phyloP scores from a whole-genome alignment of 2,329 filamentous ascomycete genomes.

The Elsinoe australis region DNA sequence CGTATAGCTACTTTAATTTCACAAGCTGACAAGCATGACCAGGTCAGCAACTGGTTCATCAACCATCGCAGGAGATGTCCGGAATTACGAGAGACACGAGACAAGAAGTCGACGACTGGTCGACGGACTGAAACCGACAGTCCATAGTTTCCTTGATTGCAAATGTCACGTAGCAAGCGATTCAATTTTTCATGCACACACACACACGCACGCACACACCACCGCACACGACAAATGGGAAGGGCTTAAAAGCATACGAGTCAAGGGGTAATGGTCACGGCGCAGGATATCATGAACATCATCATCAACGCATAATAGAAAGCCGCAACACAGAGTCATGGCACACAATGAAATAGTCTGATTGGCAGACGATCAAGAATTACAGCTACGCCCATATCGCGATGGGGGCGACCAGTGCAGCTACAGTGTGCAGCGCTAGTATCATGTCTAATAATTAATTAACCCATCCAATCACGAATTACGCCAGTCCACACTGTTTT shows the following conservation, averaged over 20 bases:
- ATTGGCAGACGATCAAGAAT: constrained; percentile 7
- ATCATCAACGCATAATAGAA: neutral
- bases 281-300: neutral
- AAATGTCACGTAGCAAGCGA: neutral
- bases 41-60: constrained; percentile 36
- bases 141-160: constrained; percentile 7
- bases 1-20: too few species aligned
- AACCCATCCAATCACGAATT: constrained; percentile 12
- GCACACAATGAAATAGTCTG: neutral
- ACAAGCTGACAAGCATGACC: neutral
- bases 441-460: constrained; percentile 15
- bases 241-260: too few species aligned
- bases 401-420: neutral
- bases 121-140: constrained; percentile 10
- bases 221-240: neutral
- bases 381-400: neutral
- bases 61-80: constrained; percentile 34
- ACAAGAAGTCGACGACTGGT: constrained; percentile 22
- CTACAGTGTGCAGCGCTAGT: constrained; percentile 14
- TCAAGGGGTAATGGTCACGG: too few species aligned
- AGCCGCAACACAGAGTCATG: neutral
- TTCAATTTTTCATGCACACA: neutral
- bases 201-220: neutral
- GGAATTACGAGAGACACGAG: constrained; percentile 32
- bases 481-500: neutral